These are phyloP conservation scores for Trichosporon coremiiforme DNA, from an alignment of 1,284 basidiomycete species.

Conservation along the genomic window DNA sequence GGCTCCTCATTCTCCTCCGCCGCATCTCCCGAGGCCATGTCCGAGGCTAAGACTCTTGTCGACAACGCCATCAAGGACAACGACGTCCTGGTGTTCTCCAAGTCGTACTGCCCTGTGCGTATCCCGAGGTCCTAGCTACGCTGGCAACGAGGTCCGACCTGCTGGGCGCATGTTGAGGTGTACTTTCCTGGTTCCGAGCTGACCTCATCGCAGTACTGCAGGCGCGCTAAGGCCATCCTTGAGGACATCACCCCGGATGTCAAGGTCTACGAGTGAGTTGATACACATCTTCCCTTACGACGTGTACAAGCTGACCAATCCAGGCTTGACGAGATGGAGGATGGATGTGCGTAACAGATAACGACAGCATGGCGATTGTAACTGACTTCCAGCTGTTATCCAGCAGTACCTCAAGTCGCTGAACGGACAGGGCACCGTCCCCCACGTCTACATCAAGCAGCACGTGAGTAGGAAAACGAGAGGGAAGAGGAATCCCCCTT, in stretches of 20 bases:
- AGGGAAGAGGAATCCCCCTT: not conserved
- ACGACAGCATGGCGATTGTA: too few relatives aligned
- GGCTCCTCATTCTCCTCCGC: slow-evolving; percentile 50
- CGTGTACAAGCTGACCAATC: slow-evolving; percentile 22
- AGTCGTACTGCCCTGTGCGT: slow-evolving; percentile 56
- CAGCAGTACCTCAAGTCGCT: slow-evolving; percentile 52
- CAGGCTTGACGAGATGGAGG: slow-evolving; percentile 53
- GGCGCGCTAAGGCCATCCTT: slow-evolving; percentile 48
- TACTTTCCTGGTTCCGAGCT: not conserved
- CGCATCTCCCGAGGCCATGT: slow-evolving; percentile 39
- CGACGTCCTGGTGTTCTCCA: slow-evolving; percentile 54
- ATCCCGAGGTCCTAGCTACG: too few relatives aligned
- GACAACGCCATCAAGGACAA: slow-evolving; percentile 53
- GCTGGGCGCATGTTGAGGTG: too few relatives aligned
- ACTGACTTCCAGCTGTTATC: slow-evolving; percentile 45
- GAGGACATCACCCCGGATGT: slow-evolving; percentile 40
- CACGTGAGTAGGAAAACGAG: slow-evolving; percentile 15
- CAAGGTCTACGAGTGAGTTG: slow-evolving; percentile 50
- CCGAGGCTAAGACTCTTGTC: slow-evolving; percentile 47
- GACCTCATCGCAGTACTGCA: slow-evolving; percentile 47
- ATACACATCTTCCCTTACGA: not conserved
- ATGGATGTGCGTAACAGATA: slow-evolving; percentile 44
- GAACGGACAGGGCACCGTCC: slow-evolving; percentile 55
- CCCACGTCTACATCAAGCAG: slow-evolving; percentile 54
- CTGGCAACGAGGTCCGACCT: too few relatives aligned